Evolutionary conservation across 176 grass and related monocot genomes (phyloP).

Genomic region (Ensete ventricosum): DNA sequence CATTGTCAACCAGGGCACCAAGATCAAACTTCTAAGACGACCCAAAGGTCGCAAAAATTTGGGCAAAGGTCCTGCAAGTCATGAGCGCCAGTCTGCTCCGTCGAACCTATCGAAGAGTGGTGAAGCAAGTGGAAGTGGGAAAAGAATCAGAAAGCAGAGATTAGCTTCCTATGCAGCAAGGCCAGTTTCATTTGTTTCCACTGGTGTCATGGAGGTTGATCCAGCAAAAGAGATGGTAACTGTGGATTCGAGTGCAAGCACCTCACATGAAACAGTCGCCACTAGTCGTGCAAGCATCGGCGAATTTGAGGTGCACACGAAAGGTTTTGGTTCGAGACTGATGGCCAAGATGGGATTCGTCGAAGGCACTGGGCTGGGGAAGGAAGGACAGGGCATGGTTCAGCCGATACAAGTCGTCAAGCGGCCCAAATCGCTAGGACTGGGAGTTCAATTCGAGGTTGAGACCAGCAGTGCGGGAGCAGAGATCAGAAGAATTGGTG

Average conservation of each 20-base stretch:
- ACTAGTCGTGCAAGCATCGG: conserved; percentile 33
- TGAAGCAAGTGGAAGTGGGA: conserved; percentile 30
- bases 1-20: conserved; percentile 32
- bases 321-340: conserved; percentile 90
- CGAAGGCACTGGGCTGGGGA: conserved; percentile 67
- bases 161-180: conserved; percentile 31
- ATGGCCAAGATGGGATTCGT: conserved; percentile 97
- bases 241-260: conserved; percentile 27
- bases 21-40: conserved; percentile 19
- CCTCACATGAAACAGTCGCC: conserved; percentile 21
- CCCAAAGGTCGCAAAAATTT: conserved; percentile 5
- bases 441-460: conserved; percentile 61
- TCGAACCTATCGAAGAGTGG: conserved; percentile 31
- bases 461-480: conserved; percentile 1
- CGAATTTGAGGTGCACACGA: conserved; percentile 80
- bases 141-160: conserved; percentile 26
- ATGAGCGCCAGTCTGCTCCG: conserved; percentile 25
- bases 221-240: conserved; percentile 28
- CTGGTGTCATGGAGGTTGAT: conserved; percentile 51
- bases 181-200: conserved; percentile 71
- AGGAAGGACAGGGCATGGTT: conserved; percentile 76
- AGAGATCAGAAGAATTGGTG: conserved; percentile 28
- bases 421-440: conserved; percentile 79
- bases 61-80: not conserved
- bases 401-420: conserved; percentile 65